Conservation (phyloP, 2,329 filamentous ascomycete species). For the Ceratocystis diversiconidia region DNA sequence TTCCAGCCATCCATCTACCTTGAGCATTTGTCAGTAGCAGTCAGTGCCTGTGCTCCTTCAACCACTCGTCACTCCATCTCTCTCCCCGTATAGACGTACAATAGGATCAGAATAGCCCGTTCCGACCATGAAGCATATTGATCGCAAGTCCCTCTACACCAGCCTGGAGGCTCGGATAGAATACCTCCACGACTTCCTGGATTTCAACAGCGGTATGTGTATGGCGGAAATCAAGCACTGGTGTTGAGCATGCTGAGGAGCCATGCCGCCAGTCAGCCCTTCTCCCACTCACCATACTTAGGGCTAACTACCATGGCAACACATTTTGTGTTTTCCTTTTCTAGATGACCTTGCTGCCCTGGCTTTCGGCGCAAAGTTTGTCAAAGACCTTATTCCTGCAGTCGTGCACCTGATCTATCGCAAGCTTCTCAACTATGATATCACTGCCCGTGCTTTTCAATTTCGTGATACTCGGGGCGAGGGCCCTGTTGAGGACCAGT, state of each 20-base stretch:
- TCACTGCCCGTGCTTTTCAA: constrained; percentile 64
- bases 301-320: not conserved
- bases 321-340: not conserved
- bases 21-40: not conserved
- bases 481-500: constrained; percentile 48
- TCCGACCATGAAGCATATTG: constrained; percentile 42
- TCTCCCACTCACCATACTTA: not conserved
- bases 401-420: constrained; percentile 76
- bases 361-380: constrained; percentile 55
- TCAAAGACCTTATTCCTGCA: constrained; percentile 67
- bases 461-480: constrained; percentile 50
- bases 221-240: no score
- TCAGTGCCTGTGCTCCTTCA: not conserved
- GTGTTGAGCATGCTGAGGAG: not conserved
- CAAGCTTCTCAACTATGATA: constrained; percentile 67
- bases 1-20: not conserved
- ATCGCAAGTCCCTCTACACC: constrained; percentile 57
- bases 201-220: constrained; percentile 53
- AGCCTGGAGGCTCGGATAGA: constrained; percentile 53
- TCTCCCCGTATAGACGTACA: not conserved
- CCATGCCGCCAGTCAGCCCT: not conserved
- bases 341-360: constrained; percentile 60
- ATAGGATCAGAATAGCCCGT: not conserved
- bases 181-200: constrained; percentile 62
- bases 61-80: not conserved